Evolutionary conservation across 2,329 filamentous ascomycete genomes (phyloP), one percentile per base, ranked within the genome.

Genomic region (Zopfia rhizophila): DNA sequence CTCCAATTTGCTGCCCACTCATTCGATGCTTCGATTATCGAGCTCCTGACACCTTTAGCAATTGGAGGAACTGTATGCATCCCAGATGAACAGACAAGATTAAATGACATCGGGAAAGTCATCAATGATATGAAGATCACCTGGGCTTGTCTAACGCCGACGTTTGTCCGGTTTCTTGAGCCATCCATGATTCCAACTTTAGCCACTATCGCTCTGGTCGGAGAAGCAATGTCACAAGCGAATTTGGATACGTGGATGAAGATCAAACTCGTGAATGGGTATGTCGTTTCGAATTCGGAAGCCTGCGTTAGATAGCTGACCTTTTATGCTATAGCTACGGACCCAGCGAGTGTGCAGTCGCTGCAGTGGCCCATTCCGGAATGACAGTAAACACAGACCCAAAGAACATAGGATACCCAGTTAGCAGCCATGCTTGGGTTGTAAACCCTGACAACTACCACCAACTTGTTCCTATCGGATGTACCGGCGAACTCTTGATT

Each of bases 401-500:
- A 3, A 57, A 54, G 21, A 51, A 55, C 31, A 65, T 68, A 36
- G 66, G 65, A 2, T 53, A 53, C 11, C 55, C 60, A 10, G 41
- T 62, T 8, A 61, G 56, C 14, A 50, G 55, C 23, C 56, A 45
- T 37, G 45, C 44, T 12, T 75, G 72, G 70, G 58, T 78, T 29
- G 61, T 72, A 4, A 65, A 76, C 27, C 65, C 70, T 2, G 33
- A 56, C 2, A 53, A 72, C 16, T 53, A 58, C 6, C 51, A 73
- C 22, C 17, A 45, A 17, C 52, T 43, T 5, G 31, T 63, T n/a
- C 57, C 60, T 7, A 51, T 63, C 23, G 58, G 83, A 1, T 57
- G 49, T 22, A 51, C 51, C 16, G 63, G 61, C 3, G 83, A 86
- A 58, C 70, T 86, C 2, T 73, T 84, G 7, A 76, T 86, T 16